Evolutionary conservation across 2,329 filamentous ascomycete genomes (phyloP).

Genomic region (Dactylonectria estremocensis): DNA sequence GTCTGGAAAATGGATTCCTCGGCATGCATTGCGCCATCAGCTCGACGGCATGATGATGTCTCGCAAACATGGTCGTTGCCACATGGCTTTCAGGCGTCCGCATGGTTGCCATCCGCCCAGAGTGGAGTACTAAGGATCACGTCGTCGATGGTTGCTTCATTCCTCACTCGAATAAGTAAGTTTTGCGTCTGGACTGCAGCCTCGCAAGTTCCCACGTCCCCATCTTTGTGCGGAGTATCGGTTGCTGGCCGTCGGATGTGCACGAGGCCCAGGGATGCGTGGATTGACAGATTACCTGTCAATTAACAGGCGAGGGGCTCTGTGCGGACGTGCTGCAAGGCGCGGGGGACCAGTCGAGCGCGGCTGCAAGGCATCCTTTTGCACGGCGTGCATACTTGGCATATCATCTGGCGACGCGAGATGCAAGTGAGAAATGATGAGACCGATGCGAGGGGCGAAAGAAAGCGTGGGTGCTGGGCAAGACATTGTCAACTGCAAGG

Average conservation of each 20-base stretch:
- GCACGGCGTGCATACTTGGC: constrained; percentile 19
- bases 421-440: constrained; percentile 34
- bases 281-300: constrained; percentile 30
- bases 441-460: constrained; percentile 28
- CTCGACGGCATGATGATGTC: constrained; percentile 19
- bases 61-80: constrained; percentile 20
- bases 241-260: not conserved
- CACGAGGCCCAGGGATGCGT: constrained; percentile 2
- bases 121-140: constrained; percentile 21
- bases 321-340: not conserved
- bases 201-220: not conserved
- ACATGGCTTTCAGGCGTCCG: constrained; percentile 29
- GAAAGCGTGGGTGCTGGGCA: constrained; percentile 30
- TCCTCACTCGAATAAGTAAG: not conserved
- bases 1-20: not conserved
- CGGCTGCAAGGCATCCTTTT: constrained; percentile 15
- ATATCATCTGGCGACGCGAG: constrained; percentile 2
- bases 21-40: constrained; percentile 24
- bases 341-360: constrained; percentile 12
- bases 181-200: not conserved
- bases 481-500: constrained; percentile 39
- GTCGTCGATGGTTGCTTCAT: constrained; percentile 7
- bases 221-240: not conserved
- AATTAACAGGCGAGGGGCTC: constrained; percentile 7
- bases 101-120: constrained; percentile 23